Evolutionary conservation across 2,329 filamentous ascomycete species (phyloP), one percentile per base, ranked within the genome.

Genomic region (Ustilaginoidea virens): DNA sequence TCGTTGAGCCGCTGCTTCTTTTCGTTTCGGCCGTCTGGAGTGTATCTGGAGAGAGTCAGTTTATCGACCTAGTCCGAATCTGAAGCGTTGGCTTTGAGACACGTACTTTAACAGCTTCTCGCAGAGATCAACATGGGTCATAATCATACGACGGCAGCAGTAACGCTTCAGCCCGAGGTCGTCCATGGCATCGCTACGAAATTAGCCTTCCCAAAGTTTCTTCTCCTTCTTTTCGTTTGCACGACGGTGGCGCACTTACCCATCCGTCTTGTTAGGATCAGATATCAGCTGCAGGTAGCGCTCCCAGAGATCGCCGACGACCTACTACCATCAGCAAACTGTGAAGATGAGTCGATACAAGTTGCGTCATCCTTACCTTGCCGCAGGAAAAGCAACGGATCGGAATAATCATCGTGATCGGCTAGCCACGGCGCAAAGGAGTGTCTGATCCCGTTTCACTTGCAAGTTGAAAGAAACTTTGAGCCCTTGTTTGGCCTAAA

Each of bases 311-410:
- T 98, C 90, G 39, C 83, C 90, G 34, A 86, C 82, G 52, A 98
- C 90, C 90, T 96, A 50, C 28, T 16, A 19, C 14, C 30, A 47
- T 54, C 45, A 58, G 51, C 37, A 33, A 44, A 25, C 10, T 3
- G 13, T 15, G 24, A 16, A 17, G 13, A 9, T 7, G 24, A 17
- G 9, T 7, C 13, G 7, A 12, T 24, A 12, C 7, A 25, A 25
- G 4, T 26, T 28, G 12, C 25, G 23, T 25, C 34, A 31, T 20
- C 22, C 30, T 35, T 58, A 93, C 90, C 81, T 98, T 98, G 56
- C 90, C 90, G 57, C 90, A 98, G 33, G 90, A 96, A 60, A 98
- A 98, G 63, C 90, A 98, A 43, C 90, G 83, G 41, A 98, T 82
- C 3, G 90, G 90, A 43, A 98, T 96, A 58, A 98, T 98, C 90